Conservation (phyloP, 164 flowering plant genomes). For the Chimonanthus salicifolius region DNA sequence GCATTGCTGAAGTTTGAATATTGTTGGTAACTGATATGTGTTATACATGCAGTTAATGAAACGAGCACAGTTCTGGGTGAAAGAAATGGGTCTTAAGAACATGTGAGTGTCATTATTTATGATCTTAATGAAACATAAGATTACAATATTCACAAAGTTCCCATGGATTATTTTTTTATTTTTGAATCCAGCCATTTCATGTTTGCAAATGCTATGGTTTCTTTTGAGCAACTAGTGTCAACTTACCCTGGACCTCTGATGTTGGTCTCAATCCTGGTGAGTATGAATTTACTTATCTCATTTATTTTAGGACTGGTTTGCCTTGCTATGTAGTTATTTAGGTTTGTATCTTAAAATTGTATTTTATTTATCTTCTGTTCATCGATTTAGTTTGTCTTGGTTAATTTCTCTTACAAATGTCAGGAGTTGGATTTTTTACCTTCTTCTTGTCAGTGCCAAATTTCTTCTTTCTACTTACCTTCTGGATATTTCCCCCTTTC, state of each 20-base stretch:
- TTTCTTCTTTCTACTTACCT: background rate
- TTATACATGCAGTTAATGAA: slow-evolving; percentile 55
- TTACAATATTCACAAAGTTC: background rate
- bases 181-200: slow-evolving; percentile 65
- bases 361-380: too few species aligned
- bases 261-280: slow-evolving; percentile 76
- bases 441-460: too few species aligned
- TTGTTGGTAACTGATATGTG: background rate
- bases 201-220: slow-evolving; percentile 77
- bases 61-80: slow-evolving; percentile 77
- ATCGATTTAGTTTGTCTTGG: background rate
- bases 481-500: background rate
- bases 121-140: background rate
- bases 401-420: background rate
- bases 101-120: slow-evolving; percentile 41
- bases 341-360: too few species aligned
- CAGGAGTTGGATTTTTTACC: background rate
- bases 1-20: background rate
- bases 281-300: slow-evolving; percentile 10
- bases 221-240: slow-evolving; percentile 65
- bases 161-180: background rate
- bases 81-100: slow-evolving; percentile 61
- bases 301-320: too few species aligned
- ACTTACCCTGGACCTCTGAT: slow-evolving; percentile 79
- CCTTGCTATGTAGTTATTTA: background rate